Evolutionary conservation across 2,329 filamentous ascomycete species (phyloP).

Genomic region (Phaeosphaeriaceae sp.): DNA sequence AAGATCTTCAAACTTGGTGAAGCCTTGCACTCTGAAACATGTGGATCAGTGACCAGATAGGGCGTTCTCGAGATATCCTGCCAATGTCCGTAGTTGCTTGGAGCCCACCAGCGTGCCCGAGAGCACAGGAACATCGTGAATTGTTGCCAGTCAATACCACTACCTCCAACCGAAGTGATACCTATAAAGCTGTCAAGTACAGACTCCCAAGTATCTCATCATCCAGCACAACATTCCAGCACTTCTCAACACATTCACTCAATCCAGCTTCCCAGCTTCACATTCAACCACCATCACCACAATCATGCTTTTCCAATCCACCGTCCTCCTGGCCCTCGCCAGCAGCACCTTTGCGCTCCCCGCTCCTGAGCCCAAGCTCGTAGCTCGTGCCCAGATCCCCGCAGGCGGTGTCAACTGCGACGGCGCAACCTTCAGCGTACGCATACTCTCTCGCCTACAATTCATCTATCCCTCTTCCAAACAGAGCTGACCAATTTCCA

Average conservation of each 20-base stretch:
- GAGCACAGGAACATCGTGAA: not conserved
- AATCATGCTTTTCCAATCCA: slow-evolving; percentile 1
- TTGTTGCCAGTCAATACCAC: not conserved
- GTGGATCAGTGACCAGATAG: not conserved
- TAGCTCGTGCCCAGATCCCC: not conserved
- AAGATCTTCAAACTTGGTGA: not conserved
- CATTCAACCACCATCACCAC: not conserved
- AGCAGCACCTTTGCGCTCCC: slow-evolving; percentile 1
- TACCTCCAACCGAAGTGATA: not conserved
- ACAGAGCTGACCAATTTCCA: not conserved
- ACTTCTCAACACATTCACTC: not conserved
- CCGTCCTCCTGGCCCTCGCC: not conserved
- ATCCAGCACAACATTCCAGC: not conserved
- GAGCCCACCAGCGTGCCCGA: not conserved
- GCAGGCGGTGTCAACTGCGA: not conserved
- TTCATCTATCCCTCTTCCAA: not conserved
- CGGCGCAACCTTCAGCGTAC: not conserved
- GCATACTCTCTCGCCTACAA: not conserved
- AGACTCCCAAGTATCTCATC: not conserved
- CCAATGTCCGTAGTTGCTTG: slow-evolving; percentile 1
- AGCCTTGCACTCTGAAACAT: not conserved
- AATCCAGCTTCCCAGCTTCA: not conserved
- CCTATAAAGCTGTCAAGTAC: not conserved
- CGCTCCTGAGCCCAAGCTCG: not conserved
- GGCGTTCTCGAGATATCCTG: not conserved